These are phyloP conservation scores for Phytophthora capsici DNA, from an alignment of 352 stramenopile genomes.

Conservation along the genomic window DNA sequence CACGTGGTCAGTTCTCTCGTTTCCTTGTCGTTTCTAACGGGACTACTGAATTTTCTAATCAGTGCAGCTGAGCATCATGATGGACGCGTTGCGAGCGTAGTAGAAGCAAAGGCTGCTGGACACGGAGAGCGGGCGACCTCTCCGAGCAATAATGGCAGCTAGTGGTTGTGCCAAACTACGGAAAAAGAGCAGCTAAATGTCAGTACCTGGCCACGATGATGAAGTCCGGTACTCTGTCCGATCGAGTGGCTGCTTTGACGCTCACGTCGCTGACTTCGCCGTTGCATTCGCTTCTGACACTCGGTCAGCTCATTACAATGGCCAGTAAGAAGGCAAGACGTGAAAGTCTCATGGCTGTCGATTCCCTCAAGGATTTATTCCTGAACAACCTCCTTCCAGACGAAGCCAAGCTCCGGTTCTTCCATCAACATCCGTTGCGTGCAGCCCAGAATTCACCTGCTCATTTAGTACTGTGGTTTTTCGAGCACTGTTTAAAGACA, in stretches of 20 bases:
- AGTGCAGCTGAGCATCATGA: too few species aligned
- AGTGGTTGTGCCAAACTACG: too few species aligned
- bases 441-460: constrained; percentile 53
- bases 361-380: constrained; percentile 95
- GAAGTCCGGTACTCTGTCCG: constrained; percentile 88
- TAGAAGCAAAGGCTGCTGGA: too few species aligned
- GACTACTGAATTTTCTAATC: too few species aligned
- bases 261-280: constrained; percentile 88
- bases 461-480: constrained; percentile 82
- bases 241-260: constrained; percentile 92
- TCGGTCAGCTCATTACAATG: constrained; percentile 90
- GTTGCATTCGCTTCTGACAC: constrained; percentile 70
- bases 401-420: constrained; percentile 79
- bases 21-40: too few species aligned
- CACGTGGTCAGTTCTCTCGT: too few species aligned
- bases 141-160: too few species aligned
- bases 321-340: constrained; percentile 90
- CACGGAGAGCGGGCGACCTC: too few species aligned
- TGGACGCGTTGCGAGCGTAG: too few species aligned
- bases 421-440: constrained; percentile 79
- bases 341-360: constrained; percentile 90
- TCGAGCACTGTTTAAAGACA: constrained; percentile 85
- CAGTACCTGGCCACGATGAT: constrained; percentile 88
- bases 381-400: constrained; percentile 91
- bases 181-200: constrained; percentile 76